Evolutionary conservation across 139 green algal genomes (phyloP), one percentile per base, ranked within the genome.

Genomic region (Microglena sp.): DNA sequence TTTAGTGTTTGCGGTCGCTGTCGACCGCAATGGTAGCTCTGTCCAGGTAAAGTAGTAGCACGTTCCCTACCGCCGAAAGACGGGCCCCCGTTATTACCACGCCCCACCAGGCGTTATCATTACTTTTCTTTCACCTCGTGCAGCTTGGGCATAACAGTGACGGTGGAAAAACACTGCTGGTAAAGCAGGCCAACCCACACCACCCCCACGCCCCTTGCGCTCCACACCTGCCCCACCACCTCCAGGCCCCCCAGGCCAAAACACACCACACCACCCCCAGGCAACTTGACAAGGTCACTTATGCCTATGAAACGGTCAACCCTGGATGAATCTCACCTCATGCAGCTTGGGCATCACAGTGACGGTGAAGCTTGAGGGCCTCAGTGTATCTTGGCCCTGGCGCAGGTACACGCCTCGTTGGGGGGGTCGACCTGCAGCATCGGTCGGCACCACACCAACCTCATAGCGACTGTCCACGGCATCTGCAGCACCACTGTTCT

Each of bases 331-430:
- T n/a, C n/a, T 50, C 40, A 50, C 40, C 40, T 50, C 40, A 50
- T 50, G 40, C 55, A 34, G 35, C 26, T 4, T 27, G 27, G 55
- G 55, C 6, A 61, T 8, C 4, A 96, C 74, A 1, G 76, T 85
- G 22, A 88, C 77, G 0, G 66, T 76, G 68, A 79, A 88, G 28
- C 33, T 82, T 21, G 74, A 61, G 18, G 76, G 64, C 24, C 44
- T 63, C 2, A 45, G n/a, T 2, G 75, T 69, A 22, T 95, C 80
- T 21, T 79, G 34, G 0, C 84, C 82, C 36, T 96, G 80, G 0
- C 90, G 69, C 59, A 96, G 70, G 74, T 93, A 90, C 59, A 95
- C 79, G 55, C 90, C 90, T 1, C 67, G 2, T 7, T 55, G 21
- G 3, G 53, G 45, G n/a, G 60, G 33, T 36, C 21, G 4, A 4